Base-by-base conservation (phyloP, 352 stramenopile genomes). In the Phytophthora podocarpi region DNA sequence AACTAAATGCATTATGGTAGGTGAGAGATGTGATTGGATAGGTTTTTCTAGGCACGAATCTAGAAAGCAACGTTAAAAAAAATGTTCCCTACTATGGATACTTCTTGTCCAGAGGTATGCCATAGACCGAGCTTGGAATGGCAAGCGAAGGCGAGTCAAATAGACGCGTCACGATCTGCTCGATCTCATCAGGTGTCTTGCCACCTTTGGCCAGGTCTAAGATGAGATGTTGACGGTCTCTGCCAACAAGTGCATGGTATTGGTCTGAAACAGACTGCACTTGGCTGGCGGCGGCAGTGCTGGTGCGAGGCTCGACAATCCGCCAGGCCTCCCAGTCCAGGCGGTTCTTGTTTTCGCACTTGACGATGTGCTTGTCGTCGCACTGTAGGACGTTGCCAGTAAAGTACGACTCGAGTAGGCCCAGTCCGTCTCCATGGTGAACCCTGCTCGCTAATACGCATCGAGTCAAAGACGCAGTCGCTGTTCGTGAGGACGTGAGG, bases 381-480 rank as follows among this genome's bases (percentile, higher is more conserved):
- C 35, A 66, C 32, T 63, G 53, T 1, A 70, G 53, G 1, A 54
- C 28, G 37, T 63, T 66, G 21, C 49, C 59, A 0, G 42, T 59
- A 37, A 39, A 41, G 30, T 47, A 47, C 15, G 52, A 70, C 24
- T 70, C 42, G 15, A 37, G 27, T 39, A 56, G 24, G 13, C 13
- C 2, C 16, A 46, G 20, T 61, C 26, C 2, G 48, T 67, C 53
- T 67, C 59, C 11, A 74, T 52, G 1, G 26, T 46, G 40, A 70
- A 69, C 13, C 36, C 40, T 40, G 27, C 8, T 57, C 41, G 5
- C 20, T 37, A 27, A 54, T 9, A 16, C 23, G n/a, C 21, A 28
- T 70, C 16, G 57, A 37, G 48, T 55, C 53, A 12, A 74, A 70
- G 6, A 57, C 18, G 16, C 59, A 74, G 15, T 64, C 31, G 5